Conservation (phyloP, 2,329 filamentous ascomycete genomes). For the Colletotrichum euphorbiae region DNA sequence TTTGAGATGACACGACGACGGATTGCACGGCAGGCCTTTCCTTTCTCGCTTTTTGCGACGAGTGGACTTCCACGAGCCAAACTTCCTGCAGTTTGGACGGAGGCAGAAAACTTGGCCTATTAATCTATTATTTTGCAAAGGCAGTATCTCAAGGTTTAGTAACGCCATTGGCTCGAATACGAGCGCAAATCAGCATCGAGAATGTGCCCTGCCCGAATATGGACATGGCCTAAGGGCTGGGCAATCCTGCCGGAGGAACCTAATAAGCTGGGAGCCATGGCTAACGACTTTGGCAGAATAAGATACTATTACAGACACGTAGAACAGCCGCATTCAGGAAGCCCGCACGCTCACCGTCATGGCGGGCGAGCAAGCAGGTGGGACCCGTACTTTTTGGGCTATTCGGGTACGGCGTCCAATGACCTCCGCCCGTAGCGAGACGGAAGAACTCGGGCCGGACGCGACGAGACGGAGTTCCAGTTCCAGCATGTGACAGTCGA, state of each 20-base stretch:
- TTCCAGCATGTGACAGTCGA: conserved; percentile 28
- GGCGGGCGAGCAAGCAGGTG: conserved; percentile 15
- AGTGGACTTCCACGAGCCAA: not conserved
- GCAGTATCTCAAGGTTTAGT: not conserved
- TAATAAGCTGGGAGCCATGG: not conserved
- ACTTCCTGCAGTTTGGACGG: not conserved
- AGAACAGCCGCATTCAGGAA: not conserved
- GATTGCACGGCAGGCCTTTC: not conserved
- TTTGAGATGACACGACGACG: not conserved
- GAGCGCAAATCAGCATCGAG: conserved; percentile 3
- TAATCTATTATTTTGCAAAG: not conserved
- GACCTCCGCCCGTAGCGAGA: conserved; percentile 25
- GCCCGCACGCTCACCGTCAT: conserved; percentile 10
- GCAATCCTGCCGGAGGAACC: not conserved
- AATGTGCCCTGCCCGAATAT: conserved; percentile 2
- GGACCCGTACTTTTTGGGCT: conserved; percentile 29
- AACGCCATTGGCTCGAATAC: conserved; percentile 5
- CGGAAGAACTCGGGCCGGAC: not conserved
- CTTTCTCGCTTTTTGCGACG: not conserved
- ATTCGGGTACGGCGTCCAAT: conserved; percentile 30
- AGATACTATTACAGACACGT: too few relatives aligned
- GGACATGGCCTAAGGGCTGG: not conserved
- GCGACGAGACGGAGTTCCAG: not conserved
- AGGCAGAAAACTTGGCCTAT: not conserved
- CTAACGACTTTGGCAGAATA: too few relatives aligned